Conservation (phyloP, 495 filamentous ascomycete species). For the Penicillium lagena region DNA sequence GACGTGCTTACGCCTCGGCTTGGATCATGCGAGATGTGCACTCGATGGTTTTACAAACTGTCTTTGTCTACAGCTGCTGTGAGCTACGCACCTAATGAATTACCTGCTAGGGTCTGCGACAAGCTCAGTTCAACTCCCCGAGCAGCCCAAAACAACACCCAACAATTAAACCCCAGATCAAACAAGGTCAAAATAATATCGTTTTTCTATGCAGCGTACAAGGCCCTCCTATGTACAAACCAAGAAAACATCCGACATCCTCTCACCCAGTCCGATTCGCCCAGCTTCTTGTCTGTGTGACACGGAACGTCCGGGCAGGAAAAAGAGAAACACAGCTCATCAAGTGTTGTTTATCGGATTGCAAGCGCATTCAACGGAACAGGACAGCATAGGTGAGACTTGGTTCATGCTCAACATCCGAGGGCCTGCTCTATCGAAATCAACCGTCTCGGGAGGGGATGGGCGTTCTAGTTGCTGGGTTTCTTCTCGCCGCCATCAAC, state of each 20-base stretch:
- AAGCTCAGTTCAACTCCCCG: too few relatives aligned
- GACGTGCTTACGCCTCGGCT: too few relatives aligned
- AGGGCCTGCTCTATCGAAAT: slow-evolving; percentile 7
- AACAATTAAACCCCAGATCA: too few relatives aligned
- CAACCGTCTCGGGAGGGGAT: slow-evolving; percentile 8
- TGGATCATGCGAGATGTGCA: too few relatives aligned
- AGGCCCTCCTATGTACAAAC: slow-evolving; percentile 38
- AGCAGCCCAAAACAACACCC: too few relatives aligned
- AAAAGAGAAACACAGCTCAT: slow-evolving; percentile 6
- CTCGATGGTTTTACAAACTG: too few relatives aligned
- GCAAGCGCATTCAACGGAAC: too few relatives aligned
- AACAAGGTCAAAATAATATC: slow-evolving; percentile 10
- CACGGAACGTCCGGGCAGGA: too few relatives aligned
- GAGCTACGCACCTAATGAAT: too few relatives aligned
- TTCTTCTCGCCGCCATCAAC: slow-evolving; percentile 66
- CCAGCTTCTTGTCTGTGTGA: background rate
- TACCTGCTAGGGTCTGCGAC: too few relatives aligned
- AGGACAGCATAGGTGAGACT: background rate
- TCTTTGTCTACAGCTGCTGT: too few relatives aligned
- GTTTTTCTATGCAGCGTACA: slow-evolving; percentile 36
- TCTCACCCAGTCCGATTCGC: slow-evolving; percentile 7
- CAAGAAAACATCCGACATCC: slow-evolving; percentile 10
- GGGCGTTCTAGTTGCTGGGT: slow-evolving; percentile 50
- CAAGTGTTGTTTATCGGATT: too few relatives aligned
- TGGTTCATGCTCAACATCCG: slow-evolving; percentile 9